Conservation (phyloP, 129 eudicot species). For the Lactuca sativa region DNA sequence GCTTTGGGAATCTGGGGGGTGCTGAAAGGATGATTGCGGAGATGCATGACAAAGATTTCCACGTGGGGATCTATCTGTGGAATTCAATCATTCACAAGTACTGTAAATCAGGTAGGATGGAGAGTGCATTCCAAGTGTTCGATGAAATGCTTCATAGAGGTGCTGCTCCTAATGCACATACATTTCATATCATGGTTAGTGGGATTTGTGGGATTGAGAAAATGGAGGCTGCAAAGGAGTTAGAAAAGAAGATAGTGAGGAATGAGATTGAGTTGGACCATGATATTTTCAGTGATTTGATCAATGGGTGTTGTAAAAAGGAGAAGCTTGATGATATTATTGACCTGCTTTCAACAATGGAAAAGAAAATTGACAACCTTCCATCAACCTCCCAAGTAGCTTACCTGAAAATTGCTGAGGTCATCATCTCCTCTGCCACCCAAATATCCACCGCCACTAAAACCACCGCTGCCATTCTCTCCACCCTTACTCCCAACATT, state of each 20-base stretch:
- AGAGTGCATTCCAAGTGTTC: slow-evolving; percentile 5
- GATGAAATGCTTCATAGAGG: background rate
- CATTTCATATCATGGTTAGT: slow-evolving; percentile 35
- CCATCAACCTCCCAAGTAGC: background rate
- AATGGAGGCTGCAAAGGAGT: slow-evolving; percentile 36
- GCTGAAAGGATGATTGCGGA: slow-evolving; percentile 44
- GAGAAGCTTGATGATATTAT: slow-evolving; percentile 41
- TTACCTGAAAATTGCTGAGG: background rate
- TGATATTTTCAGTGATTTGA: slow-evolving; percentile 28
- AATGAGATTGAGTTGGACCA: slow-evolving; percentile 38
- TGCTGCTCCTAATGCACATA: slow-evolving; percentile 34
- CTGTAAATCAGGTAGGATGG: slow-evolving; percentile 38
- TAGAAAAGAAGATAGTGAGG: slow-evolving; percentile 31
- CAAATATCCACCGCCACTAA: background rate
- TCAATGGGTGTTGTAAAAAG: slow-evolving; percentile 32
- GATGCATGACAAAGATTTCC: slow-evolving; percentile 48
- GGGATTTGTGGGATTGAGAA: slow-evolving; percentile 51
- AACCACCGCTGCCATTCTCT: background rate
- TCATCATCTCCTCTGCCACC: background rate
- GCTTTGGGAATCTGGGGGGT: slow-evolving; percentile 42
- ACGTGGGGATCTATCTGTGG: slow-evolving; percentile 39
- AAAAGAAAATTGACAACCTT: slow-evolving; percentile 21
- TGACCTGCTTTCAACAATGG: slow-evolving; percentile 30
- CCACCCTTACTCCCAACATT: background rate
- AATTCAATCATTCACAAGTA: slow-evolving; percentile 38